Conservation (phyloP, 2,329 filamentous ascomycete species). For the Lanzia echinophila region DNA sequence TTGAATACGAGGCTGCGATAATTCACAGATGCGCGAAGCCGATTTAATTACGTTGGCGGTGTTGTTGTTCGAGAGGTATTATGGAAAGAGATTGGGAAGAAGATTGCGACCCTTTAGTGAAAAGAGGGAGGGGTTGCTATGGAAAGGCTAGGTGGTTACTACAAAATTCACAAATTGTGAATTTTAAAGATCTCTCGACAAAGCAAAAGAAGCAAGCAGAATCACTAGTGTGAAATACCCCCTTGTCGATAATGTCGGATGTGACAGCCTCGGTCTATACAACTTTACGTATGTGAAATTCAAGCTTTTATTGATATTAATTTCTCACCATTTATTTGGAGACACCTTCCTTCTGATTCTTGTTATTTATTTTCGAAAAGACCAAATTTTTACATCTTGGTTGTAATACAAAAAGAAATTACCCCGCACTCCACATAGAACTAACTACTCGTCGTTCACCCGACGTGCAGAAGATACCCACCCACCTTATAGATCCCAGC, state of each 20-base stretch:
- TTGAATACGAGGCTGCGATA: slow-evolving; percentile 12
- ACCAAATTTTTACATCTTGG: too few relatives aligned
- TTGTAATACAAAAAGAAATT: neutral
- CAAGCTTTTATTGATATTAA: neutral
- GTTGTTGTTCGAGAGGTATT: neutral
- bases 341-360: neutral
- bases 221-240: neutral
- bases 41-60: neutral
- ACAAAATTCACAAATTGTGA: slow-evolving; percentile 3
- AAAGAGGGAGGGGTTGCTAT: neutral
- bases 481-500: slow-evolving; percentile 5
- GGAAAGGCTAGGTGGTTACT: slow-evolving; percentile 4
- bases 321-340: neutral
- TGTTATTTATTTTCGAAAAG: too few relatives aligned
- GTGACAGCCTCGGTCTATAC: slow-evolving; percentile 8
- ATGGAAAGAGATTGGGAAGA: neutral
- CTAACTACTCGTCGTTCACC: neutral
- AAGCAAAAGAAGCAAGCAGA: slow-evolving; percentile 7
- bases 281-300: neutral
- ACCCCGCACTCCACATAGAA: slow-evolving; percentile 9
- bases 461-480: slow-evolving; percentile 3
- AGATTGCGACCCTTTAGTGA: neutral
- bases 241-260: slow-evolving; percentile 3
- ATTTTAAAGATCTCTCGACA: neutral
- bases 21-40: neutral